Evolutionary conservation across 345 rosid species (phyloP).

Genomic region (Stellera chamaejasme): DNA sequence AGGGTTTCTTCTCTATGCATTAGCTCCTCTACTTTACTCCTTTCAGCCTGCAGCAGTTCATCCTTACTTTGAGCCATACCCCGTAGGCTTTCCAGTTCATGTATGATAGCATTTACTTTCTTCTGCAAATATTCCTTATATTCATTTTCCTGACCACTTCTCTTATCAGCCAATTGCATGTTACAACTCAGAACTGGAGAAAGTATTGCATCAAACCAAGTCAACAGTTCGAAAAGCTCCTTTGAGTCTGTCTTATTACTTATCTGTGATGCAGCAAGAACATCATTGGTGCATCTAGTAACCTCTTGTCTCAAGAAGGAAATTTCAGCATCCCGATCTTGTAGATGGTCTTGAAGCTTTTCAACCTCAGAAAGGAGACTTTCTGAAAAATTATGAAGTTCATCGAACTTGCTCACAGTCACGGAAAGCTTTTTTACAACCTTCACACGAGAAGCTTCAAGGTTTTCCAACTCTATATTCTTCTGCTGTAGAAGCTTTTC

Average conservation of each 20-base stretch:
- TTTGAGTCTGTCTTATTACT: constrained; percentile 43
- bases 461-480: constrained; percentile 56
- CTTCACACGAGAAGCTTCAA: constrained; percentile 78
- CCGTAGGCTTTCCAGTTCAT: constrained; percentile 52
- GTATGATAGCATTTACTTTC: constrained; percentile 43
- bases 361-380: constrained; percentile 76
- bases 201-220: constrained; percentile 54
- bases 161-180: constrained; percentile 31
- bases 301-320: constrained; percentile 98
- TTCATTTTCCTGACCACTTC: constrained; percentile 23
- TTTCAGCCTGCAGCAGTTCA: constrained; percentile 55
- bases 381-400: constrained; percentile 87
- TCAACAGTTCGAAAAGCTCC: constrained; percentile 44
- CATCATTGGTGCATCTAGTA: constrained; percentile 87
- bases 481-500: constrained; percentile 55
- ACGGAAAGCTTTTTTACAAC: constrained; percentile 70
- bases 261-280: constrained; percentile 65
- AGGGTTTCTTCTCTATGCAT: constrained; percentile 50
- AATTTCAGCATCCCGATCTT: constrained; percentile 82
- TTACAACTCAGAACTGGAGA: constrained; percentile 35
- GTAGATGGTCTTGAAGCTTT: constrained; percentile 76
- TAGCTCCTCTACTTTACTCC: constrained; percentile 66
- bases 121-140: constrained; percentile 59
- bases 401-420: constrained; percentile 83
- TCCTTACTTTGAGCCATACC: constrained; percentile 49